Evolutionary conservation across 768 basidiomycete species (phyloP).

Genomic region (Agrocybe pediades): DNA sequence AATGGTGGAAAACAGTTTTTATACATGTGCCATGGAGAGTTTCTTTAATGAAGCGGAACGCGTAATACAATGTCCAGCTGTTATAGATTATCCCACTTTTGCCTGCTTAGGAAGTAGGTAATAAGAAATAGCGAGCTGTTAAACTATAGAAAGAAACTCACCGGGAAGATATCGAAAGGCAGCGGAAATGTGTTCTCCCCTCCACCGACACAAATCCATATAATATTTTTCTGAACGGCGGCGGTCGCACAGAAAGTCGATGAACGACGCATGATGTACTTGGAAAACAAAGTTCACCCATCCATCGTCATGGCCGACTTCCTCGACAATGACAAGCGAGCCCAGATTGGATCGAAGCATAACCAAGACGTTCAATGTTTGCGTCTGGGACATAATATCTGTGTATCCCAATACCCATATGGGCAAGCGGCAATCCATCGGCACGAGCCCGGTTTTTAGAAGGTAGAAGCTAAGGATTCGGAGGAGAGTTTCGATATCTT

Average conservation of each 20-base stretch:
- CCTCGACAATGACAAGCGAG: not conserved
- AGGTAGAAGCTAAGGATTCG: not conserved
- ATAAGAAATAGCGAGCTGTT: no score
- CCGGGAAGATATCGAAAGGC: not conserved
- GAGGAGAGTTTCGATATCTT: not conserved
- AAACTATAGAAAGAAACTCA: no score
- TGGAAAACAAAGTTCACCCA: not conserved
- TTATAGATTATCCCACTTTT: no score
- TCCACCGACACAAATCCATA: not conserved
- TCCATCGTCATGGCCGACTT: no score
- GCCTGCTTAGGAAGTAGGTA: no score
- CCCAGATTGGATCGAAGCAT: not conserved
- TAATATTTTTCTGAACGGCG: not conserved
- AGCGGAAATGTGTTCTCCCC: not conserved
- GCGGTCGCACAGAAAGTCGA: not conserved
- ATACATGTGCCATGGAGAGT: no score
- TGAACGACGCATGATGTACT: not conserved
- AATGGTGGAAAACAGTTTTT: no score
- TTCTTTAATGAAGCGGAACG: no score
- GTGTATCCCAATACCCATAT: no score
- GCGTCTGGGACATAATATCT: not conserved
- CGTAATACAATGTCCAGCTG: no score
- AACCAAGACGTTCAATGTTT: not conserved
- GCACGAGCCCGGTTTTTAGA: not conserved
- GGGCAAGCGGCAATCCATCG: not conserved